Evolutionary conservation across 768 basidiomycete genomes (phyloP).

Genomic region (Pleurotus tuoliensis): DNA sequence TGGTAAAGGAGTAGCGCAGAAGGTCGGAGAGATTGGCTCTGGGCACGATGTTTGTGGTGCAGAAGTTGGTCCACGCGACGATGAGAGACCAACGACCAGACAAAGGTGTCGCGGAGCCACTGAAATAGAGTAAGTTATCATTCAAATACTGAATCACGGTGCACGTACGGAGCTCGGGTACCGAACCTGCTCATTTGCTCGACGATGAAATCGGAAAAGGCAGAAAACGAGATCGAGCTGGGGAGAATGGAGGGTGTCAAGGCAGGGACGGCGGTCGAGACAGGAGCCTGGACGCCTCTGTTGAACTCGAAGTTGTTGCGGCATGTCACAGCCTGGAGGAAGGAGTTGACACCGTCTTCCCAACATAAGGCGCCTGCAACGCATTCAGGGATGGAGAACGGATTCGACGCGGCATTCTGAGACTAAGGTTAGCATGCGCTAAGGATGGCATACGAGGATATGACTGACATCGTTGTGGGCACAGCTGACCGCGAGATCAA

Average conservation of each 20-base stretch:
- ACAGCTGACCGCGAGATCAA: slow-evolving; percentile 9
- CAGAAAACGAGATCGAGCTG: slow-evolving; percentile 8
- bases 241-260: slow-evolving; percentile 7
- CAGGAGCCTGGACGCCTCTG: slow-evolving; percentile 1
- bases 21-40: slow-evolving; percentile 11
- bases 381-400: slow-evolving; percentile 10
- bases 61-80: slow-evolving; percentile 13
- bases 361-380: slow-evolving; percentile 12
- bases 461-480: slow-evolving; percentile 6
- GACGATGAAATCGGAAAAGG: slow-evolving; percentile 10
- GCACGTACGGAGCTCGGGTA: too few species aligned
- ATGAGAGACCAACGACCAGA: slow-evolving; percentile 8
- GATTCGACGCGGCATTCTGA: slow-evolving; percentile 10
- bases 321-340: slow-evolving; percentile 11
- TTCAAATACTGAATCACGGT: too few species aligned
- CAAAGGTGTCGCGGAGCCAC: background rate
- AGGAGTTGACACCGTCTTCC: slow-evolving; percentile 11
- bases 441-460: background rate
- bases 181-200: background rate
- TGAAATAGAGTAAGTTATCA: background rate
- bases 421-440: background rate
- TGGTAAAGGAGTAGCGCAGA: slow-evolving; percentile 8
- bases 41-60: slow-evolving; percentile 8
- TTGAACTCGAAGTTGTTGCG: slow-evolving; percentile 9
- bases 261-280: slow-evolving; percentile 6